phyloP scores from a whole-genome alignment of 257 asterid species.

The Gentiana dahurica region DNA sequence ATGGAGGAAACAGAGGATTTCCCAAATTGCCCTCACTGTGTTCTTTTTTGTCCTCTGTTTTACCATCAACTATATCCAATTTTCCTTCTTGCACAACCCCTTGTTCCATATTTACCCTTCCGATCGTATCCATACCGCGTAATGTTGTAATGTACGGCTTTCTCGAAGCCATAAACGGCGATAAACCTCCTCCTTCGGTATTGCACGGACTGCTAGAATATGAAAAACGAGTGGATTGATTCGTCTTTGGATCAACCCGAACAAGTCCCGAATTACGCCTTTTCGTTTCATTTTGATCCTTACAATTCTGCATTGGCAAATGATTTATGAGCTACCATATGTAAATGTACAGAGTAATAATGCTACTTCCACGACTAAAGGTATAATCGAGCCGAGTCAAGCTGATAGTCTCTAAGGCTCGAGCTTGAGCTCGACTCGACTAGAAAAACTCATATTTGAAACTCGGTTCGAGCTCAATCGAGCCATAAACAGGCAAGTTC shows the following conservation, averaged over 20 bases:
- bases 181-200: slow-evolving; percentile 37
- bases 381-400: no score
- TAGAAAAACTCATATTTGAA: no score
- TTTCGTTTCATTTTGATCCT: slow-evolving; percentile 40
- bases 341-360: no score
- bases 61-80: slow-evolving; percentile 9
- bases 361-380: no score
- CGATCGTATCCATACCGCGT: slow-evolving; percentile 9
- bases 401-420: no score
- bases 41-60: slow-evolving; percentile 13
- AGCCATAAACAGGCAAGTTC: no score
- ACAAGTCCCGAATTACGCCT: slow-evolving; percentile 64
- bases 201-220: slow-evolving; percentile 25
- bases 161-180: slow-evolving; percentile 51
- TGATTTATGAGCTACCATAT: slow-evolving; percentile 2
- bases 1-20: slow-evolving; percentile 27
- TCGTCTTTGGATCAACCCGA: slow-evolving; percentile 26
- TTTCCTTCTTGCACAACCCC: slow-evolving; percentile 15
- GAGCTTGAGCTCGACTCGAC: no score
- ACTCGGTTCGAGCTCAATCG: no score
- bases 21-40: slow-evolving; percentile 3
- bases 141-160: slow-evolving; percentile 17
- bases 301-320: slow-evolving; percentile 36
- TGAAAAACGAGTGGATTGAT: slow-evolving; percentile 24
- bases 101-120: slow-evolving; percentile 11